Conservation (phyloP, 768 basidiomycete genomes). For the Leccinum arenicola region DNA sequence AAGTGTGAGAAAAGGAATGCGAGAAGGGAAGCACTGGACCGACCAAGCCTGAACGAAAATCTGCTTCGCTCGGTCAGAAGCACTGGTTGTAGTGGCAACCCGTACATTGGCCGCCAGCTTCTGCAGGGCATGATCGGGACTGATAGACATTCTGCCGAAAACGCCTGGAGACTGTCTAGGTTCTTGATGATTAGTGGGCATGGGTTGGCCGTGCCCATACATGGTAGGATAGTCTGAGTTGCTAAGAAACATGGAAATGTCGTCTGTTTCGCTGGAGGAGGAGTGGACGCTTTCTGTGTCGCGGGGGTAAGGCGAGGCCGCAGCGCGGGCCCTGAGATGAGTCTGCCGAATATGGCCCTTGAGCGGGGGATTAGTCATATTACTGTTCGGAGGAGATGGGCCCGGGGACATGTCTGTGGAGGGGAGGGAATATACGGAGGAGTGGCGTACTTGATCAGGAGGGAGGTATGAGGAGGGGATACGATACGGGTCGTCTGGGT, state of each 20-base stretch:
- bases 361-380: conserved; percentile 69
- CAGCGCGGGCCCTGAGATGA: conserved; percentile 77
- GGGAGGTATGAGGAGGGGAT: conserved; percentile 52
- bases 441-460: conserved; percentile 44
- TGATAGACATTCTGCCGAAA: conserved; percentile 75
- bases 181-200: conserved; percentile 40
- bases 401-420: conserved; percentile 42
- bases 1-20: conserved; percentile 17
- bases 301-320: conserved; percentile 82
- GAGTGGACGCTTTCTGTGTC: conserved; percentile 86
- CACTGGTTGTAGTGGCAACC: conserved; percentile 86
- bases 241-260: conserved; percentile 73
- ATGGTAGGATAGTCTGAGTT: conserved; percentile 65
- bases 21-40: conserved; percentile 31
- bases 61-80: conserved; percentile 87
- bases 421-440: conserved; percentile 42
- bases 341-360: conserved; percentile 74
- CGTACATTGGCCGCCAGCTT: conserved; percentile 86
- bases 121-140: conserved; percentile 75
- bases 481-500: conserved; percentile 70
- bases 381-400: conserved; percentile 75
- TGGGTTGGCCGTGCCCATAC: conserved; percentile 46
- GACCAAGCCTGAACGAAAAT: conserved; percentile 93
- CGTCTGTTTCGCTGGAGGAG: conserved; percentile 87
- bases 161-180: conserved; percentile 64